These are phyloP conservation scores for Starmera stellimalicola DNA, from an alignment of 1,139 yeast genomes.

Conservation along the genomic window DNA sequence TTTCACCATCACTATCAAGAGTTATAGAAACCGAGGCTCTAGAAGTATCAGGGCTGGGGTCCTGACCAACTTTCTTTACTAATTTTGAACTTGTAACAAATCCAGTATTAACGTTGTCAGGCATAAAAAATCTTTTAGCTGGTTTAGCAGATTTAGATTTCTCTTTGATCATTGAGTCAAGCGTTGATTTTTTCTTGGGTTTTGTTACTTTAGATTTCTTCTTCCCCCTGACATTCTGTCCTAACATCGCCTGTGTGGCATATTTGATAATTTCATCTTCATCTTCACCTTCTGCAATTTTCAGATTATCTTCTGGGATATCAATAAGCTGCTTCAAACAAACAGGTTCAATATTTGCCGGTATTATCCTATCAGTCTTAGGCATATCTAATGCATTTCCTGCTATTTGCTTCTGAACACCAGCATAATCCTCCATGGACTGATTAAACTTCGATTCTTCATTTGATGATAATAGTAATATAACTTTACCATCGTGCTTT, in stretches of 20 bases:
- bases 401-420: slow-evolving; percentile 52
- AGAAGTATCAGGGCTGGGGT: background rate
- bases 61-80: slow-evolving; percentile 27
- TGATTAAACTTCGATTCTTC: slow-evolving; percentile 75
- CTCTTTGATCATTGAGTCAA: background rate
- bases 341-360: slow-evolving; percentile 41
- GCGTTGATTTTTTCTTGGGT: slow-evolving; percentile 3
- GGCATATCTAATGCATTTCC: slow-evolving; percentile 31
- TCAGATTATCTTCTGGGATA: slow-evolving; percentile 61
- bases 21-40: slow-evolving; percentile 4
- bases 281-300: slow-evolving; percentile 45
- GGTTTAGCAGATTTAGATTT: slow-evolving; percentile 14
- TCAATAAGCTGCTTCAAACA: slow-evolving; percentile 50
- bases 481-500: slow-evolving; percentile 77
- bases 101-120: slow-evolving; percentile 67
- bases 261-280: slow-evolving; percentile 61
- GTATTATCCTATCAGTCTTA: slow-evolving; percentile 57
- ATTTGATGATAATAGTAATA: slow-evolving; percentile 67
- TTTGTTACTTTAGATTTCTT: slow-evolving; percentile 8
- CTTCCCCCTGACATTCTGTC: slow-evolving; percentile 16
- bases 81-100: slow-evolving; percentile 49
- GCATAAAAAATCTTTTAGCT: slow-evolving; percentile 56
- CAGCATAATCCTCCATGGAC: slow-evolving; percentile 78
- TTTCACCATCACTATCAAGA: slow-evolving; percentile 2
- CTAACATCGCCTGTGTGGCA: slow-evolving; percentile 38